Evolutionary conservation across 345 rosid genomes (phyloP).

Genomic region (Moringa oleifera): DNA sequence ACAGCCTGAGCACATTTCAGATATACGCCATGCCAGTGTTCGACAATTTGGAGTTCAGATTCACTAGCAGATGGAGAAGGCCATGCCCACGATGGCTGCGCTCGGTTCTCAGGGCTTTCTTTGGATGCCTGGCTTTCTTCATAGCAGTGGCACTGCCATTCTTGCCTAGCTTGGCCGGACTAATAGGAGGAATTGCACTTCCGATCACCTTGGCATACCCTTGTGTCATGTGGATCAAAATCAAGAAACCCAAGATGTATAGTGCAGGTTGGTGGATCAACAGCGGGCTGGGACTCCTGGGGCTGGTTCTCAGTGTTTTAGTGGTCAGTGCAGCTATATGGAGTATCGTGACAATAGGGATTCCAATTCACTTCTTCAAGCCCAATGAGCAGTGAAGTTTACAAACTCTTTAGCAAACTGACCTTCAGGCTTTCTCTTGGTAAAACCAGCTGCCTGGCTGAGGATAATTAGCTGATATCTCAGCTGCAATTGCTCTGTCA

Average conservation of each 20-base stretch:
- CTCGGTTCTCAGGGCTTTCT: conserved; percentile 28
- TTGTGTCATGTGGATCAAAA: conserved; percentile 47
- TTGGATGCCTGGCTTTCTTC: conserved; percentile 44
- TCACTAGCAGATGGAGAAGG: conserved; percentile 31
- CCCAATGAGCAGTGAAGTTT: too few species aligned
- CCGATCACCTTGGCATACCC: conserved; percentile 55
- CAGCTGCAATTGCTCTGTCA: not conserved
- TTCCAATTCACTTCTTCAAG: conserved; percentile 47
- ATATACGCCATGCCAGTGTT: conserved; percentile 61
- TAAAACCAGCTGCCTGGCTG: not conserved
- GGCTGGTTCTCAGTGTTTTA: conserved; percentile 37
- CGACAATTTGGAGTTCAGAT: conserved; percentile 49
- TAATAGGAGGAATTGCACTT: conserved; percentile 49
- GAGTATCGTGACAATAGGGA: conserved; percentile 38
- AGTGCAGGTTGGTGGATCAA: conserved; percentile 34
- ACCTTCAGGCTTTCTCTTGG: not conserved
- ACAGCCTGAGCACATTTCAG: conserved; percentile 53
- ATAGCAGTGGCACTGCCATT: conserved; percentile 51
- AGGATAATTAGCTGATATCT: too few species aligned
- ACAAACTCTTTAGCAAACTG: not conserved
- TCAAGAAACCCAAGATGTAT: conserved; percentile 35
- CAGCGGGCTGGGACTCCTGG: conserved; percentile 31
- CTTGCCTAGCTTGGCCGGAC: conserved; percentile 50
- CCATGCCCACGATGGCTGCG: conserved; percentile 57
- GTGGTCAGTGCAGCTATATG: conserved; percentile 41